Percentiles rank a stretch among this genome's conserved stretches.
Evolutionary conservation across 192 early-diverging fungal species (phyloP).

Genomic region (Glomus cerebriforme): DNA sequence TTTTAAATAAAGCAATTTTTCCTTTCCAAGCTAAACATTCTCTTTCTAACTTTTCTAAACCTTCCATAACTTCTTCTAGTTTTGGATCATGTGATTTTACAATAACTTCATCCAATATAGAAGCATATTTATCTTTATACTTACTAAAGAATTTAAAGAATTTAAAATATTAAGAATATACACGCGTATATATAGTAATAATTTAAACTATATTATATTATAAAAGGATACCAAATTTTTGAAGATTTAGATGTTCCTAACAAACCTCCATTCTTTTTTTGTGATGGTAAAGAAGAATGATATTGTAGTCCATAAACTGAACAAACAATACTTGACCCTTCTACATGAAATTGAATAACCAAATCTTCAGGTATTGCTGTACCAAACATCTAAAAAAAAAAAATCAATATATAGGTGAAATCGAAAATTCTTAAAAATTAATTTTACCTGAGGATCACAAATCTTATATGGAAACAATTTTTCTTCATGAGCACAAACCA

Average conservation of each 20-base stretch:
- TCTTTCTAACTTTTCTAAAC: constrained; percentile 8
- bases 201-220: not conserved
- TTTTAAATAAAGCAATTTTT: constrained; percentile 24
- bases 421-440: not conserved
- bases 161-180: not conserved
- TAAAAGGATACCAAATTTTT: constrained; percentile 30
- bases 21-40: constrained; percentile 27
- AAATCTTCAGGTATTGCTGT: constrained; percentile 21
- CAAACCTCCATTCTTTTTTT: not conserved
- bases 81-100: constrained; percentile 26
- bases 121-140: constrained; percentile 28
- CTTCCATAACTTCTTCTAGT: constrained; percentile 23
- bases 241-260: constrained; percentile 8
- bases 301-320: constrained; percentile 26
- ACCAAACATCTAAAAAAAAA: constrained; percentile 18
- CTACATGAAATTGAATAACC: constrained; percentile 16
- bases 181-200: not conserved
- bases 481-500: constrained; percentile 16
- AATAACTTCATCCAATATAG: constrained; percentile 11
- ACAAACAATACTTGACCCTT: constrained; percentile 20
- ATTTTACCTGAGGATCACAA: constrained; percentile 29
- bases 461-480: constrained; percentile 31
- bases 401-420: not conserved
- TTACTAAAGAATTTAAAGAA: not conserved
- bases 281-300: constrained; percentile 13